Base-by-base conservation (phyloP, 2,329 filamentous ascomycete species). In the Huntiella abstrusa region DNA sequence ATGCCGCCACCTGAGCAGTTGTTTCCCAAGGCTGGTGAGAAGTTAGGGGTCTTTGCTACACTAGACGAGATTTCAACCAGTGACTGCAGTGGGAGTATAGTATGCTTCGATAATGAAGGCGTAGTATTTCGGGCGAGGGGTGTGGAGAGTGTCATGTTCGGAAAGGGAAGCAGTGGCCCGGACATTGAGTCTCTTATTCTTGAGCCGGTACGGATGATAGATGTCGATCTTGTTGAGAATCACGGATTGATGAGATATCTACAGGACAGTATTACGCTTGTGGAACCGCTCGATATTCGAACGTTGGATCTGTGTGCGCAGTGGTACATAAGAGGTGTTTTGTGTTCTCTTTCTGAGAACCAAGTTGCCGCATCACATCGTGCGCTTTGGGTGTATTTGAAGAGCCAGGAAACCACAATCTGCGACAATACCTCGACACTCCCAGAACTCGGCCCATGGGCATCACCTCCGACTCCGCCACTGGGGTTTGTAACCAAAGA, bases 131-230 rank as follows among this genome's bases (percentile, higher is more conserved):
- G 11, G 12, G 15, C 17, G 7, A 11, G 38, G 15, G 13, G 38
- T 4, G 13, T 15, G 13, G 38, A 28, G 15, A 41, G 38, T 41
- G 16, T 41, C 8, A 11, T 19, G 11, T 41, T 41, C 17, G 38
- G 17, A 17, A 22, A 41, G 11, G 38, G 17, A 41, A 12, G 3
- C 15, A 7, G 16, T 40, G 38, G 22, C 6, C 6, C 15, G 13
- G 38, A 4, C 4, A 13, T 19, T 17, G 38, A 19, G 5, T 28
- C 22, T 28, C 22, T 28, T 28, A 28, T 40, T 7, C 19, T 19
- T 15, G 38, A 16, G 13, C 38, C 38, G 11, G 16, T 47, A 34
- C 11, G 45, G 48, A 34, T 50, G 50, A n/a, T 44, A 46, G 17
- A 49, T 51, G 39, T 36, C 46, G n/a, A 46, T 41, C 13, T 33